Conservation (phyloP, 495 filamentous ascomycete species). For the Umbilicaria muhlenbergii region DNA sequence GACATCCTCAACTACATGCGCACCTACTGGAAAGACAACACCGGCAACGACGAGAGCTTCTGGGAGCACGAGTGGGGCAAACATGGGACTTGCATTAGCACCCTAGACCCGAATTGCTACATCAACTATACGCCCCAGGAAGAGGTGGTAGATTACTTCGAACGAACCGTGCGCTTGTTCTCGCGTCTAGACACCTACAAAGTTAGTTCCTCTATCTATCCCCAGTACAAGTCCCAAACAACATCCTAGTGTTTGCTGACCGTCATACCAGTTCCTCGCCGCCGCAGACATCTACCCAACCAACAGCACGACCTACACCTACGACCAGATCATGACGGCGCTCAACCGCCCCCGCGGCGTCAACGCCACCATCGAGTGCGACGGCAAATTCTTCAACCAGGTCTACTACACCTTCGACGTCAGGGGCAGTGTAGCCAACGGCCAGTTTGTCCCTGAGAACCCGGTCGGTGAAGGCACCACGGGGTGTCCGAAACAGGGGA, state of each 20-base stretch:
- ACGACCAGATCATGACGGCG: not conserved
- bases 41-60: slow-evolving; percentile 46
- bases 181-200: slow-evolving; percentile 44
- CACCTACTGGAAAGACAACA: slow-evolving; percentile 49
- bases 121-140: slow-evolving; percentile 31
- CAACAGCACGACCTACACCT: not conserved
- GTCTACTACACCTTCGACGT: slow-evolving; percentile 69
- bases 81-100: slow-evolving; percentile 62
- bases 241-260: not conserved
- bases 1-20: slow-evolving; percentile 55
- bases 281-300: slow-evolving; percentile 36
- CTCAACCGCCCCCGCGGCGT: slow-evolving; percentile 2
- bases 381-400: slow-evolving; percentile 18
- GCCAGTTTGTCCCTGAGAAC: slow-evolving; percentile 43
- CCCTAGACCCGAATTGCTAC: slow-evolving; percentile 45
- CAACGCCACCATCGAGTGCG: not conserved
- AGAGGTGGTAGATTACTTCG: slow-evolving; percentile 50
- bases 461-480: slow-evolving; percentile 23
- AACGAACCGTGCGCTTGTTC: slow-evolving; percentile 42
- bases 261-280: slow-evolving; percentile 31
- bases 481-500: slow-evolving; percentile 33
- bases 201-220: slow-evolving; percentile 21
- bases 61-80: slow-evolving; percentile 78
- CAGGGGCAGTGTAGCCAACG: slow-evolving; percentile 52
- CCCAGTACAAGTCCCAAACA: no score